Base-by-base conservation (phyloP, 805 yeast genomes). In the Teunomyces lycoperdinae region DNA sequence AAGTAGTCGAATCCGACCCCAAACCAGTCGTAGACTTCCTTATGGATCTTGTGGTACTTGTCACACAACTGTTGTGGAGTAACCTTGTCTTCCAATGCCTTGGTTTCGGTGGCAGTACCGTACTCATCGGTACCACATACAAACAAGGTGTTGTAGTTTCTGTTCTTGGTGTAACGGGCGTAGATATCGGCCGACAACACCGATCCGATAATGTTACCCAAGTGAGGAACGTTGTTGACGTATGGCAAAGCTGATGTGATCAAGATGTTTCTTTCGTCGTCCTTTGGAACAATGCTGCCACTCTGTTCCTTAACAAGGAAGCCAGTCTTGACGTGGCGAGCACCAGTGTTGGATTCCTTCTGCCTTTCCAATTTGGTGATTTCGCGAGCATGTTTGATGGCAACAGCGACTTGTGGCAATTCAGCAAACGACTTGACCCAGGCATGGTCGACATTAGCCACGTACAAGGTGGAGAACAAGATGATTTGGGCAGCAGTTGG, bases 41-140 rank as follows among this genome's bases (percentile, higher is more conserved):
- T 78, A 67, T 94, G 99, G 55, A 94, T 78, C 50, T 78, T 77
- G 68, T 89, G 86, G 69, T 89, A 94, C 68, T 92, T 94, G 68
- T 86, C 89, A 77, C 98, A 94, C 58, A 94, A 76, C 64, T 89
- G 85, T 58, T 81, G 75, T 43, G 99, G 99, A 3, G 96, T 79
- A 50, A 88, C 86, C 36, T 86, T 84, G 63, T 94, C 99, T 66
- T 92, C 98, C 44, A 94, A 72, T 9, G 99, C 99, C 71, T 92
- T 94, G 27, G 99, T 94, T 70, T 94, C 99, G 11, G 99, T 94
- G 42, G 99, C 99, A 49, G 99, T 94, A 66, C 99, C 99, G 66
- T 94, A 94, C 72, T 94, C 99, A 66, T 94, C 99, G 33, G 99
- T 94, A 72, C 99, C 99, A 70, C 99, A 90, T 48, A 94, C 71